Evolutionary conservation across 371 early-diverging fungal genomes (phyloP), one percentile per base, ranked within the genome.

Genomic region (Mortierella sp.): DNA sequence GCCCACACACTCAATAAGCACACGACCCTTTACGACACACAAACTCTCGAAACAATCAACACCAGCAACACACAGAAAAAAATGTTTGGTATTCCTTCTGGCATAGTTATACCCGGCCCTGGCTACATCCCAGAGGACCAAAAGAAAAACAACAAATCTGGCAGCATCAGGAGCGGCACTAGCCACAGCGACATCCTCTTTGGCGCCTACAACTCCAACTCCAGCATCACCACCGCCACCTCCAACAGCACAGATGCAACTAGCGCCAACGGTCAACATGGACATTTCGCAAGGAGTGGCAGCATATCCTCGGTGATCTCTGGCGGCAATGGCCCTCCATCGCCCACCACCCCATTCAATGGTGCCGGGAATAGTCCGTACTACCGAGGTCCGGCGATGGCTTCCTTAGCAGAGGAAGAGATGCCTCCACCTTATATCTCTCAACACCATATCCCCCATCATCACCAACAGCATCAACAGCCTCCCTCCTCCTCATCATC

Each of bases 381-480:
- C 56, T 55, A n/a, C 63, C 63, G 63, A 63, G 35, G 18, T 12
- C 72, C n/a, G 56, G 72, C 27, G n/a, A 75, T 81, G 73, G 48
- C 70, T 2, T 68, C 80, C 12, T 72, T 83, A 51, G 49, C 84
- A 3, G 84, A 83, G 41, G 84, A 83, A n/a, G 48, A 54, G 2
- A 32, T 56, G 10, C 58, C 55, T 18, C 58, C 58, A 58, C 63
- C 74, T 5, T 63, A 63, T 35, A 55, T 54, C 49, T 68, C 78
- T 18, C 82, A 75, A 35, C 55, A 76, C 8, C 73, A 76, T 11
- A 63, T 48, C 12, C 29, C 63, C 27, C 76, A 75, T 5, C 68
- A 51, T 27, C 82, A 71, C 16, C 56, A 38, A 14, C 80, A 70
- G 27, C 75, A 74, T 24, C 77, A 77, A 55, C 65, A 55, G 68